Evolutionary conservation across 2,329 filamentous ascomycete genomes (phyloP), one percentile per base, ranked within the genome.

Genomic region (Phyllachora maydis): DNA sequence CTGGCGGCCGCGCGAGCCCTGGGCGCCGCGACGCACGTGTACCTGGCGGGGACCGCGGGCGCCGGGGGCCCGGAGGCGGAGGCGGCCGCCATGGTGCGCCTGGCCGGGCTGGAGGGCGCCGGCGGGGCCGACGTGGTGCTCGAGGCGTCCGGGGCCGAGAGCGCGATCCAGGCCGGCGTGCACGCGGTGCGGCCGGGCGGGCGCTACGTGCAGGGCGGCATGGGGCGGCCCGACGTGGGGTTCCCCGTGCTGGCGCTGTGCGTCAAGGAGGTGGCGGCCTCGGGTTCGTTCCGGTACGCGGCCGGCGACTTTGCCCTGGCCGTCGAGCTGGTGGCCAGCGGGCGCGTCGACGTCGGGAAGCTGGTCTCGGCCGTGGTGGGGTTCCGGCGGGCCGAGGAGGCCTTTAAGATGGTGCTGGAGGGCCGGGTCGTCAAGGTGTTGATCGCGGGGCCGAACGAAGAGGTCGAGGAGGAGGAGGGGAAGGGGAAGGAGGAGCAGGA

Each of bases 181-280:
- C 72, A 83, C 47, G 60, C 61, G 11, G 62, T 82, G 14, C 62
- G 70, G 32, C 56, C 57, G 22, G 78, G 78, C 26, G 78, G 78
- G 16, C 71, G 63, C 10, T 85, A 79, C 38, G 72, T 90, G 6
- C 81, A 90, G 52, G 79, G 71, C 29, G 83, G 83, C 26, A 91
- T 93, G 81, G 85, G 85, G 40, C 76, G 74, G 43, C 49, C 68
- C 18, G 78, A 92, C 40, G 83, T 93, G 45, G 76, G 51, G 6
- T 92, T 93, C 55, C 85, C 85, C 24, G 91, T 95, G 44, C 77
- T 85, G 65, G 74, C 77, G 4, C 59, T 90, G 41, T 90, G 82
- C 46, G 61, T 71, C 23, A 93, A 93, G 54, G 85, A 95, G 56
- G 58, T 92, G 24, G 90, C 72, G 8, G 62, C 77, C 22, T 77